These are phyloP conservation scores for Boletus smithii DNA, from an alignment of 1,284 basidiomycete genomes.

Conservation along the genomic window DNA sequence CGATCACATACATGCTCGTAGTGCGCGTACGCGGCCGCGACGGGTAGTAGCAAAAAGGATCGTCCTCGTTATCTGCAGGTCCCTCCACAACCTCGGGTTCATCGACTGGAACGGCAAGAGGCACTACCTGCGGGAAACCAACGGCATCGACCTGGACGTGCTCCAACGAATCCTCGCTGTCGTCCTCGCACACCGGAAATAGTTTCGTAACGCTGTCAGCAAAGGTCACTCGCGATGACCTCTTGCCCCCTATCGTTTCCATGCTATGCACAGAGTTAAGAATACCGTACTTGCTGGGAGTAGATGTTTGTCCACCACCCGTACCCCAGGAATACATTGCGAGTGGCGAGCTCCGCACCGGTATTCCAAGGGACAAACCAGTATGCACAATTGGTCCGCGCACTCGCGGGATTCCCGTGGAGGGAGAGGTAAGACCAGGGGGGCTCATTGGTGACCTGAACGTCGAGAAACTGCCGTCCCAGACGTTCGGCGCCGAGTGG, in stretches of 20 bases:
- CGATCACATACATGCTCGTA: conserved; percentile 26
- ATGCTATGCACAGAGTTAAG: conserved; percentile 13
- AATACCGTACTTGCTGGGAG: conserved; percentile 13
- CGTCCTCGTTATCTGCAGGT: conserved; percentile 20
- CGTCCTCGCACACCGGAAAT: conserved; percentile 34
- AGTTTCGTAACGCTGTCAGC: conserved; percentile 20
- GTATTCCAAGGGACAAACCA: conserved; percentile 30
- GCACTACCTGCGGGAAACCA: conserved; percentile 18
- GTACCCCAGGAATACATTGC: conserved; percentile 21
- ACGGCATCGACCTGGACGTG: conserved; percentile 10
- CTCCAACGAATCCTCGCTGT: conserved; percentile 20
- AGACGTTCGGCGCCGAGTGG: conserved; percentile 10
- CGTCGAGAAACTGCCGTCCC: conserved; percentile 14
- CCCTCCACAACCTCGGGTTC: conserved; percentile 4
- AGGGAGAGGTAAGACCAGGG: conserved; percentile 22
- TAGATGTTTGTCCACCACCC: conserved; percentile 3
- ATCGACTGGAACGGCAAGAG: neutral
- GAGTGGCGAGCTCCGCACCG: conserved; percentile 27
- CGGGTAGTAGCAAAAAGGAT: conserved; percentile 26
- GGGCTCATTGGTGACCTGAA: conserved; percentile 12
- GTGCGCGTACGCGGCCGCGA: conserved; percentile 28
- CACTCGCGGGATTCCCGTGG: neutral
- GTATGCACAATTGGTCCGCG: conserved; percentile 29
- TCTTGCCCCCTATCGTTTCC: conserved; percentile 19
- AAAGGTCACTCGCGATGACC: conserved; percentile 23